Evolutionary conservation across 768 basidiomycete species (phyloP).

Genomic region (Boletus rufocinnamomeus): DNA sequence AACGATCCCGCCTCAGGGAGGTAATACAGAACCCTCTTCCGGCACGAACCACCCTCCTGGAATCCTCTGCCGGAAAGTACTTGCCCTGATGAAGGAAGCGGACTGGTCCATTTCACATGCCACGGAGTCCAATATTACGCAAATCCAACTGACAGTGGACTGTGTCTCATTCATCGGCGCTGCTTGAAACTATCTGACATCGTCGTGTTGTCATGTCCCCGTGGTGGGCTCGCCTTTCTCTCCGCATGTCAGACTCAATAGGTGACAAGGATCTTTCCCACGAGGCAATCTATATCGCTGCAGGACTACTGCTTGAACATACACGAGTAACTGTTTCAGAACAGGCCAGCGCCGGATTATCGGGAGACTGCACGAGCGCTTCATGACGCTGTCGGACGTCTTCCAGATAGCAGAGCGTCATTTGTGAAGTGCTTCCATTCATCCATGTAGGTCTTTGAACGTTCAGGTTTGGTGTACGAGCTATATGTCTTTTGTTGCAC

Average conservation of each 20-base stretch:
- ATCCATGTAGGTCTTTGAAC: not conserved
- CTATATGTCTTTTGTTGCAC: not conserved
- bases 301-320: constrained; percentile 41
- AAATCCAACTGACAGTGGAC: no score
- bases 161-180: no score
- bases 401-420: not conserved
- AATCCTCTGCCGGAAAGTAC: no score
- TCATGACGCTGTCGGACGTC: constrained; percentile 1
- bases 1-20: no score
- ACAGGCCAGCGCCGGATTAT: not conserved
- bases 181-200: constrained; percentile 6
- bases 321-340: constrained; percentile 23
- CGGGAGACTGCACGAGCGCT: constrained; percentile 4
- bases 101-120: no score
- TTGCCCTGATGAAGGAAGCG: no score
- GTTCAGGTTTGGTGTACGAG: not conserved
- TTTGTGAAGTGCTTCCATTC: not conserved
- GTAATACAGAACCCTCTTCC: no score
- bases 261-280: constrained; percentile 37
- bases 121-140: no score
- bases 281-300: constrained; percentile 45
- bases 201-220: constrained; percentile 19
- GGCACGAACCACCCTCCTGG: no score
- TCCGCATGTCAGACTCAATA: constrained; percentile 48
- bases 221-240: constrained; percentile 41